Percentiles rank a stretch among this genome's conserved stretches.
phyloP scores from a whole-genome alignment of 73 alveolate species.

The Tetrahymena elliotti region DNA sequence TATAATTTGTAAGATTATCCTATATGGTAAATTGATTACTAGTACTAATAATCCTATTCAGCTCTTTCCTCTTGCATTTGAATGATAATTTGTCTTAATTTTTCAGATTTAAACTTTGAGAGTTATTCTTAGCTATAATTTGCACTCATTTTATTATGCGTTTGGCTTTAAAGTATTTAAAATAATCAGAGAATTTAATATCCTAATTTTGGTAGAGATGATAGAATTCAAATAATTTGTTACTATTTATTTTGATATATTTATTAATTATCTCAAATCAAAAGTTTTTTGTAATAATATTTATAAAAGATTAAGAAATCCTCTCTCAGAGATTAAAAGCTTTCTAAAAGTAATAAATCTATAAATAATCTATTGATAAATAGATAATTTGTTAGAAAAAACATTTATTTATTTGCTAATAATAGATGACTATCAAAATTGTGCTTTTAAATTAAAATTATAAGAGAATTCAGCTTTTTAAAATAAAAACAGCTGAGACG shows the following conservation, averaged over 20 bases:
- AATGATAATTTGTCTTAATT: neutral
- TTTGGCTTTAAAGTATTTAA: neutral
- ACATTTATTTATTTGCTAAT: no score
- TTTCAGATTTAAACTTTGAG: neutral
- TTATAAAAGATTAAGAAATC: neutral
- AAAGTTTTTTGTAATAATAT: no score
- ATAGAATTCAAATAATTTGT: neutral
- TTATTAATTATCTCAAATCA: neutral
- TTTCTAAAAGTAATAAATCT: no score
- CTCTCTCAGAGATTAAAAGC: no score
- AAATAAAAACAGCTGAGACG: neutral
- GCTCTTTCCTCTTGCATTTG: neutral
- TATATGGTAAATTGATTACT: neutral
- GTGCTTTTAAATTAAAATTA: no score
- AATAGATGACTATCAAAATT: no score
- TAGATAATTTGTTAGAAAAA: no score
- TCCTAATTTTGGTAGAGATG: neutral
- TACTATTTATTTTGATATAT: neutral
- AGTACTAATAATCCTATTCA: neutral
- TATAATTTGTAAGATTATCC: neutral
- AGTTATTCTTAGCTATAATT: neutral
- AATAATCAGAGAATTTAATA: neutral
- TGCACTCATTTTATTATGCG: neutral
- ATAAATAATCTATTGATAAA: no score
- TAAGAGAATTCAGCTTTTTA: neutral